Evolutionary conservation across 495 filamentous ascomycete species (phyloP).

Genomic region (Lasiosphaeriaceae sp.): DNA sequence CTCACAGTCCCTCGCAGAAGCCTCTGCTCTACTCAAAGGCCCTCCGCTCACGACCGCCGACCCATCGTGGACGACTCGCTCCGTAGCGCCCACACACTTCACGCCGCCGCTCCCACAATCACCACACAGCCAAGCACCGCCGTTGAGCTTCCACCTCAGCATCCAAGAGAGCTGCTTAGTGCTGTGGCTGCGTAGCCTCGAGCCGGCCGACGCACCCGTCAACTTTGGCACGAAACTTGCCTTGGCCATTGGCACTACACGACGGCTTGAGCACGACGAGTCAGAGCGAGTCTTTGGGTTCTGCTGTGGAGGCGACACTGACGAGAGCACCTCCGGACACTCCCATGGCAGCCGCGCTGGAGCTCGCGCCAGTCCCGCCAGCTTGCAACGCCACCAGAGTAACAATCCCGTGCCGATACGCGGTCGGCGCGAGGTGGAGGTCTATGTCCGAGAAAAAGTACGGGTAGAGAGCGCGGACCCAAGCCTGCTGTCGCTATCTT

Average conservation of each 20-base stretch:
- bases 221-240: conserved; percentile 49
- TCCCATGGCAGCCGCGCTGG: background rate
- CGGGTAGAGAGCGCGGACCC: conserved; percentile 90
- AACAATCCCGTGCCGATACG: background rate
- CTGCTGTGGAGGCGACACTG: conserved; percentile 15
- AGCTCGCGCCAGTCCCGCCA: background rate
- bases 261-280: conserved; percentile 76
- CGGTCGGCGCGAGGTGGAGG: conserved; percentile 44
- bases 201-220: conserved; percentile 50
- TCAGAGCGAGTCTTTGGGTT: conserved; percentile 62
- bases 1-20: conserved; percentile 70
- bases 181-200: conserved; percentile 74
- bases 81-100: conserved; percentile 38
- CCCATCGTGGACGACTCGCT: conserved; percentile 36
- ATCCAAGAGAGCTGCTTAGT: conserved; percentile 76
- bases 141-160: conserved; percentile 67
- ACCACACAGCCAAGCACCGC: conserved; percentile 29
- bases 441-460: conserved; percentile 85
- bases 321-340: background rate
- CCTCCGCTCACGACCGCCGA: conserved; percentile 38
- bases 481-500: conserved; percentile 76
- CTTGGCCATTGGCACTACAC: conserved; percentile 53
- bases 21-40: conserved; percentile 55
- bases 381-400: background rate
- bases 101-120: conserved; percentile 29